Evolutionary conservation across 2,329 filamentous ascomycete genomes (phyloP).

Genomic region (Talaromyces sp.): DNA sequence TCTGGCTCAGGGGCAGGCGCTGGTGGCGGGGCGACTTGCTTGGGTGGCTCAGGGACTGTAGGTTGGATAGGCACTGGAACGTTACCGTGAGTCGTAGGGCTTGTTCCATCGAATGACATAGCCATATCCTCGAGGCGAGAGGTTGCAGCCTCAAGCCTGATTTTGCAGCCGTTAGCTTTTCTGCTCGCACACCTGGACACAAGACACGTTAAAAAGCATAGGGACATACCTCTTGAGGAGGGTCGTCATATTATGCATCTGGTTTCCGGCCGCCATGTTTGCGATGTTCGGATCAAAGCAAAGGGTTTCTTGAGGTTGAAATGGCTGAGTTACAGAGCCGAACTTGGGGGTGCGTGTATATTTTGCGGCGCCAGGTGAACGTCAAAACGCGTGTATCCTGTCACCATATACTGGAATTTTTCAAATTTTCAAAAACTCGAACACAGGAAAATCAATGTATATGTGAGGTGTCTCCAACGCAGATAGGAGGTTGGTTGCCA

Average conservation of each 20-base stretch:
- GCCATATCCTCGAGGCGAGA: constrained; percentile 95
- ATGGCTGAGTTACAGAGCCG: background rate
- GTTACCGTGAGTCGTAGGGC: constrained; percentile 35
- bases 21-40: constrained; percentile 36
- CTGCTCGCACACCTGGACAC: constrained; percentile 1
- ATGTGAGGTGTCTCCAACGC: background rate
- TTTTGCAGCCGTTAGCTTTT: constrained; percentile 15
- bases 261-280: constrained; percentile 62
- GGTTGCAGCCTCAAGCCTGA: constrained; percentile 93
- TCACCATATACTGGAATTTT: background rate
- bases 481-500: background rate
- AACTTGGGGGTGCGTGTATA: background rate
- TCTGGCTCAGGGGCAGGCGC: constrained; percentile 53
- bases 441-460: background rate
- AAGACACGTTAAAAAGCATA: constrained; percentile 11
- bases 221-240: constrained; percentile 85
- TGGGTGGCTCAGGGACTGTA: constrained; percentile 19
- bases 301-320: background rate
- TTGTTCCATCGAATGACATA: constrained; percentile 53
- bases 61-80: constrained; percentile 18
- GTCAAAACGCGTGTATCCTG: background rate
- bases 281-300: background rate
- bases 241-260: constrained; percentile 95
- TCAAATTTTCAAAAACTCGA: background rate
- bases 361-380: background rate